Evolutionary conservation across 306 rosid genomes (phyloP), one percentile per base, ranked within the genome.

Genomic region (Trifolium pratense): DNA sequence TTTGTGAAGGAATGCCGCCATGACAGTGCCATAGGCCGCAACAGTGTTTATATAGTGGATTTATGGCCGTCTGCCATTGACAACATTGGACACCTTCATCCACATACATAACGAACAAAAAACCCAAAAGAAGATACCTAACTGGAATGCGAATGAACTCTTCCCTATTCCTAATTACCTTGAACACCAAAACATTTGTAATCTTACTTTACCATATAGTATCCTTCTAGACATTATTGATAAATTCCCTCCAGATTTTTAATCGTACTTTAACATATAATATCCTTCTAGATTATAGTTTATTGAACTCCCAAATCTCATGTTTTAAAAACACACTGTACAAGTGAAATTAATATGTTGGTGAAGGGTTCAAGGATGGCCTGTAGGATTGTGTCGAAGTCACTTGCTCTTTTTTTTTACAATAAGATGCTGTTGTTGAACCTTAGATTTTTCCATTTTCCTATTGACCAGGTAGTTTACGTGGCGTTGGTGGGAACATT

Each of bases 401-500:
- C 37, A 21, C 53, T 9, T 45, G 36, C 66, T 60, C 26, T 18
- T 9, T 53, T 1, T 53, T 53, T 53, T 5, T 40, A 20, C 15
- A 53, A 53, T 17, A 7, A 9, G 59, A 8, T 52, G 23, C 46
- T 58, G 4, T 68, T 31, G 58, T 55, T 39, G 12, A 63, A 55
- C 42, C 26, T 37, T 29, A 10, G 2, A 12, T 20, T 49, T 46
- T 7, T 20, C 49, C 25, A 16, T 66, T 71, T 45, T 32, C n/a
- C 37, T 75, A 32, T 12, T 68, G 74, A 84, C 68, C 91, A 92
- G 98, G 88, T 92, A 46, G 90, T 75, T 64, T 92, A 90, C 87
- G 83, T 92, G 88, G 87, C 90, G 48, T 45, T 89, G 45, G 95
- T 90, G 26, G 98, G 97, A 66, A 86, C 97, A 9, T 92, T 92